phyloP scores from a whole-genome alignment of 352 stramenopile species.

The Aphanomyces stellatus region DNA sequence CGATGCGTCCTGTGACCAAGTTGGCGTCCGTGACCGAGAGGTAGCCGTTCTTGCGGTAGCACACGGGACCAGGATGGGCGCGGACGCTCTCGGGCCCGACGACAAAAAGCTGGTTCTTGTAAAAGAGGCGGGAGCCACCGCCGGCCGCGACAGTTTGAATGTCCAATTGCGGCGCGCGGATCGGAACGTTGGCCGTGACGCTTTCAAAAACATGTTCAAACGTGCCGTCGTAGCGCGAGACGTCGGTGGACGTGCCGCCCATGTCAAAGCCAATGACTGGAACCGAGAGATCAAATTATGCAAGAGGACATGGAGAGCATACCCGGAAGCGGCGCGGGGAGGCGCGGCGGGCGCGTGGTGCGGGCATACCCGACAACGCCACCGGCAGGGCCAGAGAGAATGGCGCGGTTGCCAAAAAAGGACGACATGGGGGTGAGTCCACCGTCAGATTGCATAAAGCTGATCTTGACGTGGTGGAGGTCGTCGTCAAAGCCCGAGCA shows the following conservation, averaged over 20 bases:
- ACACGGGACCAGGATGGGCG: conserved; percentile 94
- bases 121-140: conserved; percentile 94
- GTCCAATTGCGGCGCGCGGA: conserved; percentile 97
- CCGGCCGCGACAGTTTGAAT: conserved; percentile 98
- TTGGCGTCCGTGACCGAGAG: conserved; percentile 99
- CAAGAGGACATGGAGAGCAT: conserved; percentile 35
- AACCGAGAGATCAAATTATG: neutral
- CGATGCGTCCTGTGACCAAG: conserved; percentile 94
- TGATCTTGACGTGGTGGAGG: conserved; percentile 88
- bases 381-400: conserved; percentile 91
- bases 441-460: conserved; percentile 99
- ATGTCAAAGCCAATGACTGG: conserved; percentile 98
- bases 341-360: conserved; percentile 62
- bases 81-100: conserved; percentile 96
- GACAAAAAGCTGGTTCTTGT: conserved; percentile 95
- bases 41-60: conserved; percentile 96
- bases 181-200: conserved; percentile 95
- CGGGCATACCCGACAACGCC: conserved; percentile 97
- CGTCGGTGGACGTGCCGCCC: conserved; percentile 97
- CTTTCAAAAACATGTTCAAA: conserved; percentile 99
- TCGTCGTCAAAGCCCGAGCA: conserved; percentile 91
- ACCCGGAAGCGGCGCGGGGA: conserved; percentile 15
- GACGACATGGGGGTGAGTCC: conserved; percentile 93
- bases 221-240: conserved; percentile 94
- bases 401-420: conserved; percentile 89